Percentiles rank a stretch among this genome's conserved stretches.
Conservation (phyloP, 1,139 yeast genomes). For the Nadsonia commutata region DNA sequence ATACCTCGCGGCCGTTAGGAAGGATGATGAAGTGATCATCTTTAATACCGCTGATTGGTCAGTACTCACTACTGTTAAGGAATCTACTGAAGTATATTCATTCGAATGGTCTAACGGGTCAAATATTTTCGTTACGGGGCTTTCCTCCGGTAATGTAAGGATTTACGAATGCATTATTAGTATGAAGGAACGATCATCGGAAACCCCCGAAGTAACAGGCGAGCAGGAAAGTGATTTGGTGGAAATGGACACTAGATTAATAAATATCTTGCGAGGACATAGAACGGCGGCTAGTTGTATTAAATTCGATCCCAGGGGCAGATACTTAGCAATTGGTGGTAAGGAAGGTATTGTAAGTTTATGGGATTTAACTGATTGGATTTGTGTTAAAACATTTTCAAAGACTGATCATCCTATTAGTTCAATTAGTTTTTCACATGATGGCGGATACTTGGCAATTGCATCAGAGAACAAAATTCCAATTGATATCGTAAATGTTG, state of each 20-base stretch:
- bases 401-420: conserved; percentile 28
- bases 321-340: conserved; percentile 43
- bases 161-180: conserved; percentile 12
- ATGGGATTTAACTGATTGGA: conserved; percentile 39
- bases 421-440: conserved; percentile 21
- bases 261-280: conserved; percentile 31
- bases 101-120: conserved; percentile 22
- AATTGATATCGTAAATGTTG: conserved; percentile 20
- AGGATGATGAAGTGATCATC: conserved; percentile 16
- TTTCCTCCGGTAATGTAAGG: conserved; percentile 23
- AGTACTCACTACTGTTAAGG: conserved; percentile 11
- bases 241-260: conserved; percentile 6
- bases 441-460: conserved; percentile 22
- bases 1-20: conserved; percentile 35
- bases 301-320: conserved; percentile 45
- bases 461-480: conserved; percentile 18
- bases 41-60: conserved; percentile 9
- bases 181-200: conserved; percentile 3
- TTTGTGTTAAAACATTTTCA: conserved; percentile 31
- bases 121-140: conserved; percentile 18
- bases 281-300: conserved; percentile 38
- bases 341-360: conserved; percentile 55
- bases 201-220: not conserved
- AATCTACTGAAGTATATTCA: conserved; percentile 24
- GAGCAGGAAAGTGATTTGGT: no score